Conservation (phyloP, 305 asterid species). For the Solanum aculeatissimum region DNA sequence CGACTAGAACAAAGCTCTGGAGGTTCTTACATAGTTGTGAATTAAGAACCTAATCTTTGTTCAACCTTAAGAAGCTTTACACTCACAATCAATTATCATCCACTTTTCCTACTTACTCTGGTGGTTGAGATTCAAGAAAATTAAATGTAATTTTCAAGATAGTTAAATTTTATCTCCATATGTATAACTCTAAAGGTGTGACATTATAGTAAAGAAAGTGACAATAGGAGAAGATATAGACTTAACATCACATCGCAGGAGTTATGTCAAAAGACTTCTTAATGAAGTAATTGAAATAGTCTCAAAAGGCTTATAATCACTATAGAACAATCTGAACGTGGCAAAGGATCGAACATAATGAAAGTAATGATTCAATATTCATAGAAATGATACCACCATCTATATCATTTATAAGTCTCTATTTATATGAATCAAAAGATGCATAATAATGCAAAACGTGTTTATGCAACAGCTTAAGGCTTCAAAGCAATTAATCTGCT, state of each 20-base stretch:
- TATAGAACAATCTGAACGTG: background rate
- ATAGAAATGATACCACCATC: too few relatives aligned
- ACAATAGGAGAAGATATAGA: background rate
- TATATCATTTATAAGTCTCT: conserved; percentile 13
- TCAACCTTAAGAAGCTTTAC: background rate
- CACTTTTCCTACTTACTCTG: background rate
- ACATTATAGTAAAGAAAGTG: background rate
- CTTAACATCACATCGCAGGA: background rate
- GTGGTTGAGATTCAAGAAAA: background rate
- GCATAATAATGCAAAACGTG: background rate
- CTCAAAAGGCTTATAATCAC: background rate
- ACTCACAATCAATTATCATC: background rate
- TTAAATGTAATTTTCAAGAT: background rate
- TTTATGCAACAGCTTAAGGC: background rate
- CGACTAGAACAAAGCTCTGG: background rate
- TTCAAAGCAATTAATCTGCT: background rate
- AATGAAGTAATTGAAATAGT: background rate
- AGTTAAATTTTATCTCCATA: background rate
- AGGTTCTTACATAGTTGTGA: background rate
- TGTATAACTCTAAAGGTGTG: background rate
- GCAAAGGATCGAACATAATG: background rate
- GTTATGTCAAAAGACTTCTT: background rate
- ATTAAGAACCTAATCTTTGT: background rate
- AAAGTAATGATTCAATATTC: background rate
- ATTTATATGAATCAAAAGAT: background rate